These are phyloP conservation scores for Begonia fuchsioides DNA, from an alignment of 306 rosid species.

Conservation along the genomic window DNA sequence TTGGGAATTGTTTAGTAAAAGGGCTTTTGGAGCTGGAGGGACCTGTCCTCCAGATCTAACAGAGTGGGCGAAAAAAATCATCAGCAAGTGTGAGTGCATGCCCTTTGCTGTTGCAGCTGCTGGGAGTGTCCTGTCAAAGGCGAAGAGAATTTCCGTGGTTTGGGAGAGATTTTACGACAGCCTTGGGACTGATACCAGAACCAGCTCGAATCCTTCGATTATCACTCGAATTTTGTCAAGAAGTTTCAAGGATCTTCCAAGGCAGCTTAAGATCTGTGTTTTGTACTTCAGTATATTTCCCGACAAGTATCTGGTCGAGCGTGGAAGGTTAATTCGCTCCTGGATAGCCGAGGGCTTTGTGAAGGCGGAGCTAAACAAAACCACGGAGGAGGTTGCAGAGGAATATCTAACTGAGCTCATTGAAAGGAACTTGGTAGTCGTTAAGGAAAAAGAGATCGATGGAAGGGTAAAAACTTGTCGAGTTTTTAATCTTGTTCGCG, in stretches of 20 bases:
- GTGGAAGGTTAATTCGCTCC: conserved; percentile 6
- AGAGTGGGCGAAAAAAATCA: not conserved
- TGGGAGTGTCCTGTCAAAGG: not conserved
- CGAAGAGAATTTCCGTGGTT: not conserved
- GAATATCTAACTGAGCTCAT: conserved; percentile 1
- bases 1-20: not conserved
- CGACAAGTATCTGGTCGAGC: not conserved
- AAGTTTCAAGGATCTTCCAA: not conserved
- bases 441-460: not conserved
- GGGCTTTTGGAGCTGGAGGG: not conserved
- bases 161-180: not conserved
- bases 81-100: not conserved
- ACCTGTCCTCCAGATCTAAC: not conserved
- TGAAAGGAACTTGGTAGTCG: not conserved
- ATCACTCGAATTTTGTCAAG: not conserved
- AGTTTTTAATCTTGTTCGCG: conserved; percentile 6
- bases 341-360: not conserved
- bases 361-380: not conserved
- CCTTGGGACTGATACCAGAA: not conserved
- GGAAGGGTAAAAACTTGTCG: conserved; percentile 4
- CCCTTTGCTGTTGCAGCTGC: not conserved
- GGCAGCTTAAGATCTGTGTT: not conserved
- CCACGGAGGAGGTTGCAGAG: not conserved
- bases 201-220: not conserved
- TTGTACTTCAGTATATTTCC: conserved; percentile 1